Evolutionary conservation across 202 grass and related monocot genomes (phyloP).

Genomic region (Panicum virgatum): DNA sequence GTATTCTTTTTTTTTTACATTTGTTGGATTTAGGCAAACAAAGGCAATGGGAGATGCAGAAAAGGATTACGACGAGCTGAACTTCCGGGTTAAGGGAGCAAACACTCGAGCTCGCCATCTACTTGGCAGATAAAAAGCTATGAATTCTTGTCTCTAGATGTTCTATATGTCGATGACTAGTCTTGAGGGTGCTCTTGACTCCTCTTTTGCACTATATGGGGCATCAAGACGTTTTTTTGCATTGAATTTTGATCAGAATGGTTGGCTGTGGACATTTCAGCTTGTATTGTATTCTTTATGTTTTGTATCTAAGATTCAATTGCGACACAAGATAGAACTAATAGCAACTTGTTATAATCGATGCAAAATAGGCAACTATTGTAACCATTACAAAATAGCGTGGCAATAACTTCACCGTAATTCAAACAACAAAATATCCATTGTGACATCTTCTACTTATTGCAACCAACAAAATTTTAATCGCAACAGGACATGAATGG

Average conservation of each 20-base stretch:
- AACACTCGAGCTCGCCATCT: slow-evolving; percentile 51
- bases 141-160: neutral
- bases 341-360: no score
- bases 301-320: no score
- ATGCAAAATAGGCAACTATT: no score
- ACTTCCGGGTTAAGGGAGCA: slow-evolving; percentile 64
- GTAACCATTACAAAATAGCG: no score
- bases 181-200: neutral
- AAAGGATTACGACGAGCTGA: slow-evolving; percentile 67
- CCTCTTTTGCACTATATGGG: neutral
- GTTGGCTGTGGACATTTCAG: neutral
- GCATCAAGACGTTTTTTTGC: neutral
- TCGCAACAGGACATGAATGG: no score
- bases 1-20: neutral
- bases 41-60: slow-evolving; percentile 53
- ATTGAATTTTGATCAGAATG: slow-evolving; percentile 13
- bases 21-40: slow-evolving; percentile 63
- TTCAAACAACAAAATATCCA: no score
- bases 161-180: neutral
- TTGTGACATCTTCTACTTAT: no score
- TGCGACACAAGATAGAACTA: no score
- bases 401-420: no score
- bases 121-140: slow-evolving; percentile 53
- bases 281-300: slow-evolving; percentile 1
- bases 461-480: no score